Evolutionary conservation across 164 flowering plant species (phyloP).

Genomic region (Vitis vinifera): DNA sequence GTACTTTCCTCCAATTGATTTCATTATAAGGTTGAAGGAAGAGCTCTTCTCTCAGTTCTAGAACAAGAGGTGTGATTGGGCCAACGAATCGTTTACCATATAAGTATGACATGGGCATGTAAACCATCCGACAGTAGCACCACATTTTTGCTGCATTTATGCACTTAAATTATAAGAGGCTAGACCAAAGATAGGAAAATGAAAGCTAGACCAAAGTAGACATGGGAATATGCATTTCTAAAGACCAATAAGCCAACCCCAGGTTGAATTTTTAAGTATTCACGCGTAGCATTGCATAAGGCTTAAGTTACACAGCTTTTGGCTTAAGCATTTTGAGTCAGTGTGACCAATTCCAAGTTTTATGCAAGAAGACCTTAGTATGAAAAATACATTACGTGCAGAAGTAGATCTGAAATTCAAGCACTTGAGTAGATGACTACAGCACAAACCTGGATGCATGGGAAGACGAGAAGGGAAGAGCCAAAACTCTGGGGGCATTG

Average conservation of each 20-base stretch:
- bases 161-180: not conserved
- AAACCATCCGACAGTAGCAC: constrained; percentile 47
- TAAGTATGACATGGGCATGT: constrained; percentile 45
- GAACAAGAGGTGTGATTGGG: constrained; percentile 45
- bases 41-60: constrained; percentile 42
- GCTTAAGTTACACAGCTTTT: too few species aligned
- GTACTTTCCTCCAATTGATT: constrained; percentile 38
- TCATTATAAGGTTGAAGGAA: constrained; percentile 35
- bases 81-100: constrained; percentile 52
- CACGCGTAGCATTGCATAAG: too few species aligned
- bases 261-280: too few species aligned
- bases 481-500: constrained; percentile 36
- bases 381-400: too few species aligned
- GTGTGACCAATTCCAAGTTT: too few species aligned
- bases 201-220: too few species aligned
- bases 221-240: too few species aligned
- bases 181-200: not conserved
- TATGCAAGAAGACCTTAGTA: too few species aligned
- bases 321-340: too few species aligned
- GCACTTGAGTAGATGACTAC: not conserved
- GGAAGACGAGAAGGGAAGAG: constrained; percentile 15
- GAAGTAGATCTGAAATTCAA: not conserved
- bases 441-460: constrained; percentile 16
- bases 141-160: constrained; percentile 45
- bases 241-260: too few species aligned